Evolutionary conservation across 441 rosid species (phyloP).

Genomic region (Populus hybrid): DNA sequence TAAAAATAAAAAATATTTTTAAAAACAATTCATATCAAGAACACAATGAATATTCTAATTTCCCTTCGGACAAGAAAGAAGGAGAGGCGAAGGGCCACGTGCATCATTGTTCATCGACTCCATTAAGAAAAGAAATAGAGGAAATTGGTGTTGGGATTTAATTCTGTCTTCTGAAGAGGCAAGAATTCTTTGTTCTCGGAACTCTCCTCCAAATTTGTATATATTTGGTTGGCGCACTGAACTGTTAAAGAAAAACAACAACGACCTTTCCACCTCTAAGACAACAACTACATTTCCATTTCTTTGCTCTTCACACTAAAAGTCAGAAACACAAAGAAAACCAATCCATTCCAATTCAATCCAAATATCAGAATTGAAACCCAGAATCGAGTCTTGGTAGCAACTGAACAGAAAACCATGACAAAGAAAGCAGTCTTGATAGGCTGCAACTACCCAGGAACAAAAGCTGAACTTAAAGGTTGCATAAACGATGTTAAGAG

Average conservation of each 20-base stretch:
- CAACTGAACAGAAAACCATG: conserved; percentile 44
- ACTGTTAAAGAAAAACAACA: not conserved
- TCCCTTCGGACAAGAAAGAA: too few species aligned
- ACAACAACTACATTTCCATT: not conserved
- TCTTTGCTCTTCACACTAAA: not conserved
- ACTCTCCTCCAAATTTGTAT: not conserved
- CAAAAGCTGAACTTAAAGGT: conserved; percentile 82
- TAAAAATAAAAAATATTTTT: too few species aligned
- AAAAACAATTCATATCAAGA: too few species aligned
- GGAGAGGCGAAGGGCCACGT: too few species aligned
- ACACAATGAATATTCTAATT: too few species aligned
- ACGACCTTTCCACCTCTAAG: too few species aligned
- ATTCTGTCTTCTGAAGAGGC: not conserved
- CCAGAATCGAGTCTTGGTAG: not conserved
- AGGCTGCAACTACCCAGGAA: conserved; percentile 85
- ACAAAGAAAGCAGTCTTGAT: conserved; percentile 74
- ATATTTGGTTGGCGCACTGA: not conserved
- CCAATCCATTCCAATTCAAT: not conserved
- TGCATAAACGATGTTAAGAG: conserved; percentile 85
- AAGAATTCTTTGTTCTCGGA: not conserved
- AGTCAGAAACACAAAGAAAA: not conserved
- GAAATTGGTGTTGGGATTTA: too few species aligned
- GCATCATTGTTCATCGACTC: too few species aligned
- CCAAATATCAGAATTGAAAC: not conserved
- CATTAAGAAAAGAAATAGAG: too few species aligned